Conservation (phyloP, 73 alveolate genomes). For the Paramecium caudatum region DNA sequence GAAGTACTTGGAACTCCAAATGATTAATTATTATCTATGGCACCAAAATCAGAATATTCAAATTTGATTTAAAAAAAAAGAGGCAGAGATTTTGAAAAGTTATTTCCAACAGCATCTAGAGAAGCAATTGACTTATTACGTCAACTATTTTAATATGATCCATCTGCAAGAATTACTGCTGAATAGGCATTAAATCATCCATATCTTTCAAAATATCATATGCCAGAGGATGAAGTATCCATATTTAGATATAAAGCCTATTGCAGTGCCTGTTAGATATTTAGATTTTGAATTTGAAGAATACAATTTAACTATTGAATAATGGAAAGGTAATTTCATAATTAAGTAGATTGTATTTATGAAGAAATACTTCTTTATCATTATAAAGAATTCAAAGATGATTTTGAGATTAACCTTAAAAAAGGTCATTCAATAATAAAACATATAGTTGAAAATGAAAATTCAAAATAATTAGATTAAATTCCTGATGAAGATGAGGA, state of each 20-base stretch:
- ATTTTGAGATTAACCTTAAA: constrained; percentile 66
- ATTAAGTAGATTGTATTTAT: constrained; percentile 72
- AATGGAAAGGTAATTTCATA: constrained; percentile 75
- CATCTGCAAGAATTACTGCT: constrained; percentile 89
- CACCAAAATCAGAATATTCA: not conserved
- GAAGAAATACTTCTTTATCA: constrained; percentile 80
- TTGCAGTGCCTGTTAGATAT: constrained; percentile 69
- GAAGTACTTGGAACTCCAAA: constrained; percentile 91
- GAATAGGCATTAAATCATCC: constrained; percentile 96
- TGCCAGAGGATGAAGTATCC: constrained; percentile 80
- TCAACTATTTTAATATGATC: constrained; percentile 82
- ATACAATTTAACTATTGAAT: constrained; percentile 70
- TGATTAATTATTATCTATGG: constrained; percentile 73
- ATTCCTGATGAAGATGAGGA: constrained; percentile 20
- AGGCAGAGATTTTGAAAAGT: constrained; percentile 43
- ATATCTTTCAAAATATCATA: constrained; percentile 84
- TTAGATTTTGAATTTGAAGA: constrained; percentile 79
- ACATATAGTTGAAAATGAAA: constrained; percentile 67
- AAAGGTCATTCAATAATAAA: constrained; percentile 35
- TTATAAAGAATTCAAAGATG: constrained; percentile 60
- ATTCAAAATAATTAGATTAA: constrained; percentile 8
- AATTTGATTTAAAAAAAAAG: constrained; percentile 7
- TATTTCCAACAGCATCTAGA: constrained; percentile 71
- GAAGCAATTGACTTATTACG: constrained; percentile 77
- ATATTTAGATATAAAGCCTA: constrained; percentile 64